Conservation (phyloP, 202 grass and related monocot species). For the Schoenoplectus triqueter region DNA sequence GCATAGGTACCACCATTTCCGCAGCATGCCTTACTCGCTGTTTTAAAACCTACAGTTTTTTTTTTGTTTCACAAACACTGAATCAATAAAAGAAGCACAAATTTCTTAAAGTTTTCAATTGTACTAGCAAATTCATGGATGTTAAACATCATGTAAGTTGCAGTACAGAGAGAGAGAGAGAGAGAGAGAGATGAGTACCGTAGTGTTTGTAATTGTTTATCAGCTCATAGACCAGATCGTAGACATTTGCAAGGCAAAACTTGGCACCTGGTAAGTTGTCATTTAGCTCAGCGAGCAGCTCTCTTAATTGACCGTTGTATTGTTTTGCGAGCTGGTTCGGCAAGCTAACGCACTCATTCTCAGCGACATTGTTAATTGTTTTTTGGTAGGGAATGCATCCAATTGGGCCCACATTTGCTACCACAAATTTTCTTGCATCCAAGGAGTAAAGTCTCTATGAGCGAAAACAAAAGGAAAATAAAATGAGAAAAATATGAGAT, state of each 20-base stretch:
- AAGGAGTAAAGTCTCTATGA: conserved; percentile 69
- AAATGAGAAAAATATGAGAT: neutral
- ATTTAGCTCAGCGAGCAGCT: conserved; percentile 69
- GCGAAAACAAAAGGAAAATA: neutral
- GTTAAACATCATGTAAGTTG: neutral
- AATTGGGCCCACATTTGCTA: conserved; percentile 83
- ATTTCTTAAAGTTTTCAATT: neutral
- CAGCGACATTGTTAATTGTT: conserved; percentile 57
- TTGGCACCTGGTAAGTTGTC: conserved; percentile 55
- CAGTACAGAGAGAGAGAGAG: neutral
- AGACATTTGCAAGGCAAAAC: conserved; percentile 93
- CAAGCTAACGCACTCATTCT: conserved; percentile 73
- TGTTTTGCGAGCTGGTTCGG: conserved; percentile 77
- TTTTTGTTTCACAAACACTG: conserved; percentile 4
- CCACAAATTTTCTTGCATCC: conserved; percentile 79
- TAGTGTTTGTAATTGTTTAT: conserved; percentile 61
- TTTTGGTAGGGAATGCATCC: conserved; percentile 99
- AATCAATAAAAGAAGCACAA: neutral
- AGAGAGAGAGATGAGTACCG: conserved; percentile 28
- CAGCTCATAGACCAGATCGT: conserved; percentile 81
- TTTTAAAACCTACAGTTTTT: conserved; percentile 53
- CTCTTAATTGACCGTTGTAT: conserved; percentile 64
- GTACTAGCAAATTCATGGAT: neutral
- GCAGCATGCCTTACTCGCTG: conserved; percentile 70
- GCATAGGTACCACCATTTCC: conserved; percentile 72